phyloP scores from a whole-genome alignment of 129 eudicot species.

The Tagetes patula region DNA sequence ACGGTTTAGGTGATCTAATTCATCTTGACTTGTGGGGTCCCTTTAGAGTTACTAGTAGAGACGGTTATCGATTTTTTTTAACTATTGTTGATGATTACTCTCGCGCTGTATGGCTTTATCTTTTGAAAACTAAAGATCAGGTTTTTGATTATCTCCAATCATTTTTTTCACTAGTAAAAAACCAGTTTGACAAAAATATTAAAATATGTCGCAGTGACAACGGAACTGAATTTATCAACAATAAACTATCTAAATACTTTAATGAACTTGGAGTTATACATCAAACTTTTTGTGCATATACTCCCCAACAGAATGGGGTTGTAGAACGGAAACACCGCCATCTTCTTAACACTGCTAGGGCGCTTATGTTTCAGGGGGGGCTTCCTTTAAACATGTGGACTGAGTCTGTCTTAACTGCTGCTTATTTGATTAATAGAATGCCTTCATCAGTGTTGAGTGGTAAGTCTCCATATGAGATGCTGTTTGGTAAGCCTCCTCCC shows the following conservation, averaged over 20 bases:
- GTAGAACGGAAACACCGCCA: too few species aligned
- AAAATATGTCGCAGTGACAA: not conserved
- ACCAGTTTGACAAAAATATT: not conserved
- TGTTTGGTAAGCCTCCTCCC: too few species aligned
- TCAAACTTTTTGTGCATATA: not conserved
- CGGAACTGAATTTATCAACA: not conserved
- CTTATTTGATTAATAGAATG: too few species aligned
- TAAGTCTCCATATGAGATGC: too few species aligned
- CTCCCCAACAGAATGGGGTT: not conserved
- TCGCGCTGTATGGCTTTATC: not conserved
- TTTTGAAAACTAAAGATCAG: not conserved
- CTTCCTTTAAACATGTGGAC: too few species aligned
- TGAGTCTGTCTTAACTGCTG: too few species aligned
- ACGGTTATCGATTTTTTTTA: not conserved
- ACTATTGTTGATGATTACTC: constrained; percentile 1
- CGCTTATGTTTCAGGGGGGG: too few species aligned
- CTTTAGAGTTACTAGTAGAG: not conserved
- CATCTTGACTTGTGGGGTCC: not conserved
- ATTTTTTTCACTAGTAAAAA: not conserved
- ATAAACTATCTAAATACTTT: not conserved
- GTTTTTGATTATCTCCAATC: not conserved
- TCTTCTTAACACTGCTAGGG: too few species aligned
- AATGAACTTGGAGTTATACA: not conserved
- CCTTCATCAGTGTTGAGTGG: too few species aligned
- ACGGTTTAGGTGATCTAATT: not conserved